A percentile compares a stretch with the other conserved stretches of the same genome.
phyloP scores from a whole-genome alignment of 345 rosid genomes.

The Euphorbia lathyris region DNA sequence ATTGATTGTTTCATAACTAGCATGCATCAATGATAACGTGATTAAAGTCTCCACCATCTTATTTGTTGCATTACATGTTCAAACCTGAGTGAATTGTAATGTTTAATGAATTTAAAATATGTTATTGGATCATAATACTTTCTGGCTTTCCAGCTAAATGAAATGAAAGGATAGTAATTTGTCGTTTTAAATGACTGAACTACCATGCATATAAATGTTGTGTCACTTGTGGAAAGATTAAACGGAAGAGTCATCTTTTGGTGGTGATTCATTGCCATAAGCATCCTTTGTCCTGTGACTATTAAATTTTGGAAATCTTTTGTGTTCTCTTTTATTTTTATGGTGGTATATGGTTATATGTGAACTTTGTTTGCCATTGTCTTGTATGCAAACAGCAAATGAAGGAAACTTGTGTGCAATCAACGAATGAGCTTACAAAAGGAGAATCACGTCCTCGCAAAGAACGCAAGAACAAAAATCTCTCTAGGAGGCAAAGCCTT shows the following conservation, averaged over 20 bases:
- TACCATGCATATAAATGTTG: not conserved
- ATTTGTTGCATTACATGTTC: not conserved
- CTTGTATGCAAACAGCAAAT: constrained; percentile 37
- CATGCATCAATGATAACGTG: not conserved
- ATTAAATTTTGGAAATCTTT: not conserved
- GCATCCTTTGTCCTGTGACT: not conserved
- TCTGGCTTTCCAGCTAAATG: not conserved
- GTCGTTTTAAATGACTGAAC: not conserved
- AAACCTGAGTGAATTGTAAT: not conserved
- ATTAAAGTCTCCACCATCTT: not conserved
- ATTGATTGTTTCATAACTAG: not conserved
- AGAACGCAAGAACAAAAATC: constrained; percentile 30
- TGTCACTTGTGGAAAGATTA: not conserved
- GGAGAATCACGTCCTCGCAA: constrained; percentile 23
- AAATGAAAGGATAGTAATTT: not conserved
- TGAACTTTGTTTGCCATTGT: not conserved
- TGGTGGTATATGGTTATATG: not conserved
- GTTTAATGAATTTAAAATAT: not conserved
- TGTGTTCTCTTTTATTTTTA: not conserved
- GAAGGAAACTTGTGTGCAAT: constrained; percentile 25
- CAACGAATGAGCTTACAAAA: constrained; percentile 31
- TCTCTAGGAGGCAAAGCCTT: constrained; percentile 73
- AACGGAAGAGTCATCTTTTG: not conserved
- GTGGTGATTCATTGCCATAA: not conserved
- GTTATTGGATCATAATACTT: not conserved